Evolutionary conservation across 1,284 basidiomycete species (phyloP).

Genomic region (Microstroma glucosiphilum): DNA sequence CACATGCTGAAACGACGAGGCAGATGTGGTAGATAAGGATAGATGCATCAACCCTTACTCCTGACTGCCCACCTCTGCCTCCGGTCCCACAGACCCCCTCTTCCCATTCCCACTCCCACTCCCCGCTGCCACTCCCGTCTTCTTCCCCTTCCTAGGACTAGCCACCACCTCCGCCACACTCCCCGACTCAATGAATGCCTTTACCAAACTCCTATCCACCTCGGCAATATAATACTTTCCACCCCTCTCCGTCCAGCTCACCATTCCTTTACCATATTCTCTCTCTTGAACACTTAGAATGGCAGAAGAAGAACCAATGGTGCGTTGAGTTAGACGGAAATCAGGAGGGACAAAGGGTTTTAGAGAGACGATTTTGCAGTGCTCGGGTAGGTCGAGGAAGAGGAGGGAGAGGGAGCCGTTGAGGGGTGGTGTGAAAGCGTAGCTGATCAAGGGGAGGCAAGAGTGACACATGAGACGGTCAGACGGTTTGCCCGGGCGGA

Average conservation of each 20-base stretch:
- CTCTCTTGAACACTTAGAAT: constrained; percentile 43
- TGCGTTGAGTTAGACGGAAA: constrained; percentile 54
- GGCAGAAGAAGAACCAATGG: constrained; percentile 38
- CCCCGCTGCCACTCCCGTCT: not conserved
- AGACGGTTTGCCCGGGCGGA: not conserved
- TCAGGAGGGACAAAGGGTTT: constrained; percentile 57
- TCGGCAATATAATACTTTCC: constrained; percentile 46
- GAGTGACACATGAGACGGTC: not conserved
- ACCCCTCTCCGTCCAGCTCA: constrained; percentile 46
- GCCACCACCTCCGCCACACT: not conserved
- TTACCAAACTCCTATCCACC: constrained; percentile 30
- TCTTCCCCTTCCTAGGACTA: not conserved
- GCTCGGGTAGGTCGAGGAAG: constrained; percentile 58
- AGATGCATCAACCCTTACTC: no score
- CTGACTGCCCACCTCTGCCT: no score
- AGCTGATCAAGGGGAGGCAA: constrained; percentile 14
- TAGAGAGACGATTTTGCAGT: constrained; percentile 56
- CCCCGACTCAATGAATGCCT: constrained; percentile 17
- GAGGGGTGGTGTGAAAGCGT: constrained; percentile 53
- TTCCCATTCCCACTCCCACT: no score
- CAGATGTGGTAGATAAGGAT: no score
- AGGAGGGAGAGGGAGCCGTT: constrained; percentile 56
- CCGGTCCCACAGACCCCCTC: no score
- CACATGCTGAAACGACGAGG: no score
- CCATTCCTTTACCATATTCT: constrained; percentile 31